Evolutionary conservation across 768 basidiomycete genomes (phyloP).

Genomic region (Cytidiella melzeri): DNA sequence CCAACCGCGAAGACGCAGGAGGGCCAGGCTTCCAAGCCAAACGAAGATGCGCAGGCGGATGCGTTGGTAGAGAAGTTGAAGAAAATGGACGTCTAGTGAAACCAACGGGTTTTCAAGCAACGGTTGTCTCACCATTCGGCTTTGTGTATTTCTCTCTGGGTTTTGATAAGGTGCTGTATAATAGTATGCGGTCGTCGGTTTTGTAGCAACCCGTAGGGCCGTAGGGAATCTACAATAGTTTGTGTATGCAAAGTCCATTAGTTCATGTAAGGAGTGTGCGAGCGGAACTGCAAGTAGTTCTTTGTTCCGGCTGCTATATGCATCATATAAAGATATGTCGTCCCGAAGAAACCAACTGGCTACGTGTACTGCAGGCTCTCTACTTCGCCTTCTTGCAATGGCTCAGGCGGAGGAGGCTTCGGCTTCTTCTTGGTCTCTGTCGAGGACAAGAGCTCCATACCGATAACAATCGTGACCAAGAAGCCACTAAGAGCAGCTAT

Average conservation of each 20-base stretch:
- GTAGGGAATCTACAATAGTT: too few relatives aligned
- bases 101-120: background rate
- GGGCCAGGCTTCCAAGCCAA: conserved; percentile 12
- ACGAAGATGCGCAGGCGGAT: conserved; percentile 24
- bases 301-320: too few relatives aligned
- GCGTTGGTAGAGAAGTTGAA: conserved; percentile 45
- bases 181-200: too few relatives aligned
- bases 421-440: conserved; percentile 32
- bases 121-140: too few relatives aligned
- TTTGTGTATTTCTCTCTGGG: background rate
- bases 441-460: conserved; percentile 54
- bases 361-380: conserved; percentile 13
- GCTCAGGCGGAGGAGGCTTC: conserved; percentile 15
- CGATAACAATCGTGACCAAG: conserved; percentile 59
- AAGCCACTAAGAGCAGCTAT: conserved; percentile 61
- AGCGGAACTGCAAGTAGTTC: too few relatives aligned
- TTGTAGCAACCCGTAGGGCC: too few relatives aligned
- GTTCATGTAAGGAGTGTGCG: background rate
- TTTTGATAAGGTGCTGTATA: too few relatives aligned
- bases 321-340: too few relatives aligned
- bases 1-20: conserved; percentile 15
- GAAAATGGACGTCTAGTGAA: conserved; percentile 51
- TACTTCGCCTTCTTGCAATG: conserved; percentile 7
- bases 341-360: too few relatives aligned
- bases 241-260: conserved; percentile 4